Evolutionary conservation across 2,329 filamentous ascomycete species (phyloP).

Genomic region (Alternaria triticimaculans): DNA sequence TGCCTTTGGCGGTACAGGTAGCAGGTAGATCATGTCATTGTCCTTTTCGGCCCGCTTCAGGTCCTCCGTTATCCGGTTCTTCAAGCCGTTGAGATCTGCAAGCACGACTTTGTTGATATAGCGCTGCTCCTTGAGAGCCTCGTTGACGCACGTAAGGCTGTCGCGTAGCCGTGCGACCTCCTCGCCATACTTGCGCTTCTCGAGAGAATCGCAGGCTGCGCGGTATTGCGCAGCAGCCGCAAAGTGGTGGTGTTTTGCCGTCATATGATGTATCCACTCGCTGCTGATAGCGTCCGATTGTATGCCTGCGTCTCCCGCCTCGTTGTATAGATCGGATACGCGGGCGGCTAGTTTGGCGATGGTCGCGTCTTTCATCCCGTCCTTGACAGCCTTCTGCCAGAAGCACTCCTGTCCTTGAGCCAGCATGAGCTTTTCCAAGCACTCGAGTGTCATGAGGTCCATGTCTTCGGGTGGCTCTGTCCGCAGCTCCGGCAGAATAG

Average conservation of each 20-base stretch:
- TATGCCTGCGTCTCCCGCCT: constrained; percentile 83
- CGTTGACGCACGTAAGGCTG: constrained; percentile 79
- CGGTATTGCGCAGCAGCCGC: constrained; percentile 93
- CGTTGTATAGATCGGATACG: constrained; percentile 88
- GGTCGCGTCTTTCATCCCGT: constrained; percentile 87
- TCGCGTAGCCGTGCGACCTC: constrained; percentile 88
- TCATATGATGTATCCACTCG: constrained; percentile 98
- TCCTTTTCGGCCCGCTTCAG: constrained; percentile 93
- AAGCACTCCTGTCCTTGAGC: constrained; percentile 97
- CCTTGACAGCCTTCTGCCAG: constrained; percentile 96
- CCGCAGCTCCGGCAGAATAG: constrained; percentile 81
- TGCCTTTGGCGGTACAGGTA: constrained; percentile 83
- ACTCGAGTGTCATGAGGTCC: constrained; percentile 86
- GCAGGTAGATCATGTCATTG: constrained; percentile 94
- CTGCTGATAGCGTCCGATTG: constrained; percentile 89
- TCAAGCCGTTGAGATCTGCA: constrained; percentile 82
- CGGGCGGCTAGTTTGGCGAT: constrained; percentile 91
- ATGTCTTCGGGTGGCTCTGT: constrained; percentile 91
- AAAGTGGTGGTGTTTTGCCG: constrained; percentile 96
- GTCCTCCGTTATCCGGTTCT: constrained; percentile 82
- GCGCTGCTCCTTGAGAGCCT: constrained; percentile 82
- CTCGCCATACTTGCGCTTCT: constrained; percentile 94
- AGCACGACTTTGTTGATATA: constrained; percentile 83
- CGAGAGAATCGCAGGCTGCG: constrained; percentile 86
- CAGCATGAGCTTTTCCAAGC: constrained; percentile 80